Base-by-base conservation (phyloP, 108 stramenopile species). In the Nitzschia palea region DNA sequence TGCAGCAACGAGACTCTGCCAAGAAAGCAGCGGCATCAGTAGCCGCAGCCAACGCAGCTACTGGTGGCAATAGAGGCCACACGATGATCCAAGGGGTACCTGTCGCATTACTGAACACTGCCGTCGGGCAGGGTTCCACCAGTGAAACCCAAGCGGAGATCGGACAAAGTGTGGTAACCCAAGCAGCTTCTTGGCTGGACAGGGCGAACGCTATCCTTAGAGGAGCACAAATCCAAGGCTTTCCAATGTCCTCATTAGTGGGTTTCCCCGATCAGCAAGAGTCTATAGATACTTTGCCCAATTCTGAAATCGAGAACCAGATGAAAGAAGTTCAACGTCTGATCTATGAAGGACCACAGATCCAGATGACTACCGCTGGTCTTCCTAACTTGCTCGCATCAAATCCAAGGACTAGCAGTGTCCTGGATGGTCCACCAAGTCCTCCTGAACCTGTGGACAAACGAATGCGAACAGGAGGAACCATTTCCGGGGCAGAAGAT, bases 111-210 rank as follows among this genome's bases (percentile, higher is more conserved):
- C 60, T 71, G 30, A 59, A 52, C 14, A 5, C 20, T 9, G 31
- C 12, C 4, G 58, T 10, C 5, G 20, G 10, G 10, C 37, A n/a
- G 14, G 18, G 18, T 18, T 45, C 57, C 12, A 44, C 55, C 8
- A 36, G 33, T 55, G 30, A 56, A 22, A 34, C 32, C 31, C 34
- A 37, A 12, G 36, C 42, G 42, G 48, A 37, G 31, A 44, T 67
- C 34, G 72, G 71, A 45, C 53, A 73, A 37, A 64, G 25, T 36
- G 72, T 78, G 20, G 76, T 89, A 18, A 69, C 73, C 2, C 83
- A 76, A 66, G 84, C 91, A 18, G 89, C 86, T 18, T 70, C 82
- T 4, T 90, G 89, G 89, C 59, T 90, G 14, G 86, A 87, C 55
- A 63, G 84, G 32, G 89, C 89, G n/a, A 79, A 78, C 33, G 68